These are phyloP conservation scores for Mycena haematopus DNA, from an alignment of 768 basidiomycete genomes.

Conservation along the genomic window DNA sequence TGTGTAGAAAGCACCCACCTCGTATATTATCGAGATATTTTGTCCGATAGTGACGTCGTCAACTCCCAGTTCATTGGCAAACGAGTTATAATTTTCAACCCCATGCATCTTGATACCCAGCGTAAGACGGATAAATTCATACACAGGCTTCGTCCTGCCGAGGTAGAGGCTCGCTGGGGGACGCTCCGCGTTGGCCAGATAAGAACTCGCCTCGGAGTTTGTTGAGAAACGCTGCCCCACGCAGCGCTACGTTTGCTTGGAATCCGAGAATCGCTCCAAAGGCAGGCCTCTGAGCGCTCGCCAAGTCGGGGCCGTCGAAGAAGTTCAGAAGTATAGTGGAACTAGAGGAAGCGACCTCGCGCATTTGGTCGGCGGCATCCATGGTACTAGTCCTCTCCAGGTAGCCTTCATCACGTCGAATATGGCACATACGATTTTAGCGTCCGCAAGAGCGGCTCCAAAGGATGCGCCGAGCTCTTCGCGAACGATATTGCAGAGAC, in stretches of 20 bases:
- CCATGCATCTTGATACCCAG: constrained; percentile 81
- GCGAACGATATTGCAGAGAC: constrained; percentile 52
- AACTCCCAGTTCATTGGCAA: constrained; percentile 49
- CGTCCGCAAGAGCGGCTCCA: constrained; percentile 40
- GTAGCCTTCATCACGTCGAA: constrained; percentile 51
- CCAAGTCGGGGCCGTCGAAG: constrained; percentile 50
- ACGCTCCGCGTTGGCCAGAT: constrained; percentile 61
- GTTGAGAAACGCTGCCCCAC: constrained; percentile 52
- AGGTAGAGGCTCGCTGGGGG: constrained; percentile 75
- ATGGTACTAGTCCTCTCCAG: constrained; percentile 73
- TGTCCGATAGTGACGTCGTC: constrained; percentile 71
- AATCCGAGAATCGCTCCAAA: constrained; percentile 55
- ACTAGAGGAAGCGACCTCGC: constrained; percentile 60
- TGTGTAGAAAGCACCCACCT: constrained; percentile 6
- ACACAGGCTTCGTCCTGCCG: constrained; percentile 62
- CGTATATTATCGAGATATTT: constrained; percentile 61
- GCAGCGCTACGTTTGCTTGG: constrained; percentile 58
- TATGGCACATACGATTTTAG: constrained; percentile 47
- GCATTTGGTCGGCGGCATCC: constrained; percentile 75
- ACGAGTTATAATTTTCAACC: constrained; percentile 62
- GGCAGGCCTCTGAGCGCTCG: constrained; percentile 36
- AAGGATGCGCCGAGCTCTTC: constrained; percentile 57
- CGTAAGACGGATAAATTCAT: constrained; percentile 70
- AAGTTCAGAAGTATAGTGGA: constrained; percentile 55
- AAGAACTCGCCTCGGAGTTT: constrained; percentile 62